Evolutionary conservation across 225 moss, liverwort and hornwort genomes (phyloP), one percentile per base, ranked within the genome.

Genomic region (Pseudoscleropodium purum): DNA sequence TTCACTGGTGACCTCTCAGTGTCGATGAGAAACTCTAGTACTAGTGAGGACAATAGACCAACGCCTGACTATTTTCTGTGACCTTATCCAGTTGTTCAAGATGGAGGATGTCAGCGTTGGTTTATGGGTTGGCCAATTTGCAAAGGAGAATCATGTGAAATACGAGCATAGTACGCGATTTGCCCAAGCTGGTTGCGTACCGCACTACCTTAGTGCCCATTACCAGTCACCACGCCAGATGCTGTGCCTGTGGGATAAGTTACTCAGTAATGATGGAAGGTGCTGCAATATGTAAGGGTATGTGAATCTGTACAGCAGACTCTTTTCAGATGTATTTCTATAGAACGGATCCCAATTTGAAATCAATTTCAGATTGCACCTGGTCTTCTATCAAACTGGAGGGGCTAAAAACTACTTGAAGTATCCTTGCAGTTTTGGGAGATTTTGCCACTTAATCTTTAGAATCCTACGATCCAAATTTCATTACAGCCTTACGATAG

Each of bases 21-120:
- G 57, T 79, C 39, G 39, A 79, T 79, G 59, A 43, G n/a, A 31
- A 63, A 23, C 65, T 83, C 78, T 57, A 85, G 63, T 81, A 77
- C 26, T 81, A 82, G 18, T 52, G 68, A 85, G 85, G 86, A 65
- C 64, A 83, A 49, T 7, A 85, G 84, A 76, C 62, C 14, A n/a
- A 56, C 59, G 13, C 63, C 68, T 81, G 72, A 89, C 77, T 45
- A 30, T 61, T 18, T 85, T 77, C 26, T 88, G 75, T 76, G 72
- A 64, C 64, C n/a, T 45, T 84, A 59, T 93, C 67, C 92, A 93
- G 95, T 90, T 95, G 79, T 95, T 95, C 87, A 95, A 95, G 87
- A 95, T 95, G 95, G 95, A 95, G 79, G 95, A 95, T 81, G 95
- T 95, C 15, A 91, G 93, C 82, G 92, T 95, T 65, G 95, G 94